Conservation (phyloP, 495 filamentous ascomycete genomes). For the Neurospora tetraspora region DNA sequence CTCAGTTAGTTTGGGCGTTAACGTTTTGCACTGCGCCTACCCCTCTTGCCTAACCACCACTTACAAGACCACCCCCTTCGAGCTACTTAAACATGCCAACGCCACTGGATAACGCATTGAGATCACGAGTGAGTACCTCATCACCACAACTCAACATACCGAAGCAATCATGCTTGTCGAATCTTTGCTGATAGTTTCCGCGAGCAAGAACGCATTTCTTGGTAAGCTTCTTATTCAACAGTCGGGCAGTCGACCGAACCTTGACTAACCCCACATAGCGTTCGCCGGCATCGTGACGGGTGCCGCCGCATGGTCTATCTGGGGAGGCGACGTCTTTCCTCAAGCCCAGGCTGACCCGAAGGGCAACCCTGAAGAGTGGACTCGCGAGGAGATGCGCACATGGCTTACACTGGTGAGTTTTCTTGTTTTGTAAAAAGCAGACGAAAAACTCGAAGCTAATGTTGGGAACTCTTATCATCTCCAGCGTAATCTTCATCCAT, state of each 20-base stretch:
- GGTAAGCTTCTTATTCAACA: constrained; percentile 31
- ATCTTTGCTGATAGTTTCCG: background rate
- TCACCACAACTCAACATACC: constrained; percentile 1
- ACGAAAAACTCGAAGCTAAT: background rate
- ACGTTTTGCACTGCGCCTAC: background rate
- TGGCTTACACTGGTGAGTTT: constrained; percentile 67
- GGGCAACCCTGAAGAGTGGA: constrained; percentile 70
- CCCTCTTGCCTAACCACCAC: background rate
- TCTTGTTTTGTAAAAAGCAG: background rate
- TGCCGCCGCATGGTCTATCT: constrained; percentile 73
- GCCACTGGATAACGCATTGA: constrained; percentile 65
- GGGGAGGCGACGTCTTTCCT: constrained; percentile 74
- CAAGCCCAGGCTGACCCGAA: constrained; percentile 53
- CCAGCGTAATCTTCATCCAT: constrained; percentile 66
- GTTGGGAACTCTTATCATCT: background rate
- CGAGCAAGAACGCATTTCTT: constrained; percentile 36
- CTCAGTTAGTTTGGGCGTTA: background rate
- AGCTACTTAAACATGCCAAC: constrained; percentile 50
- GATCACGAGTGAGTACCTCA: constrained; percentile 53
- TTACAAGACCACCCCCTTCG: background rate
- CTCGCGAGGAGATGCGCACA: constrained; percentile 55
- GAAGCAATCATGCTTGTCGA: constrained; percentile 1
- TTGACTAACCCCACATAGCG: constrained; percentile 27
- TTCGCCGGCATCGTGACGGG: constrained; percentile 80
- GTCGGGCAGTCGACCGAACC: background rate